Percentiles rank a stretch among this genome's conserved stretches.
Conservation (phyloP, 345 rosid species). For the Aquilaria malaccensis region DNA sequence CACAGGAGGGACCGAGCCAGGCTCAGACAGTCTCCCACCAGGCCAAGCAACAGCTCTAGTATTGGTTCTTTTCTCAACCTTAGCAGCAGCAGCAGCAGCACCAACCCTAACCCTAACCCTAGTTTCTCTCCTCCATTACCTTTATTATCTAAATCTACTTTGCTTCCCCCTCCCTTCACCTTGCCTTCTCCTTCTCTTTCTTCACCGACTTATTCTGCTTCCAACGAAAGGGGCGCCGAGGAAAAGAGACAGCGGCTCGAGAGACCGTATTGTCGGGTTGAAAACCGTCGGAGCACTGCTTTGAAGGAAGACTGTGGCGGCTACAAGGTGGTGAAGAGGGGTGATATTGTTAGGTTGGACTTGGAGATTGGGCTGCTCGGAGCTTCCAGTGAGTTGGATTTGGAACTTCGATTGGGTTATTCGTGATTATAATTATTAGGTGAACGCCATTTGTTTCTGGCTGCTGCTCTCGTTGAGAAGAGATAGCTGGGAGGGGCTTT, state of each 20-base stretch:
- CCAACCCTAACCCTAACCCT: slow-evolving; percentile 61
- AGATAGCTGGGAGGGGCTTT: neutral
- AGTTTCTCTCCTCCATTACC: slow-evolving; percentile 35
- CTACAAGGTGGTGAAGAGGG: slow-evolving; percentile 34
- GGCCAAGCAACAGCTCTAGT: slow-evolving; percentile 7
- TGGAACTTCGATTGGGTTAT: slow-evolving; percentile 89
- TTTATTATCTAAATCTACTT: slow-evolving; percentile 18
- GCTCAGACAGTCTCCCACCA: slow-evolving; percentile 62
- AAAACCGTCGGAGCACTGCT: slow-evolving; percentile 6
- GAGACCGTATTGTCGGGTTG: slow-evolving; percentile 9
- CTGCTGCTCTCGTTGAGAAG: neutral
- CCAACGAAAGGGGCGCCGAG: slow-evolving; percentile 4
- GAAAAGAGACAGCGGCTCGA: slow-evolving; percentile 19
- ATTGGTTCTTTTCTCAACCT: slow-evolving; percentile 36
- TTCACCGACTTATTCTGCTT: slow-evolving; percentile 21
- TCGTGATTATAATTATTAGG: slow-evolving; percentile 20
- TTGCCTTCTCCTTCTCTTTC: slow-evolving; percentile 34
- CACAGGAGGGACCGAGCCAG: slow-evolving; percentile 96
- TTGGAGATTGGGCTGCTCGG: slow-evolving; percentile 57
- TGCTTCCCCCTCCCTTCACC: slow-evolving; percentile 33
- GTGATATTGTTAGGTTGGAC: slow-evolving; percentile 50
- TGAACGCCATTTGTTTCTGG: no score
- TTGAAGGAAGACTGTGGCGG: slow-evolving; percentile 23
- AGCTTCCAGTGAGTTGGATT: slow-evolving; percentile 39
- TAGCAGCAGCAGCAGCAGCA: slow-evolving; percentile 24